phyloP scores from a whole-genome alignment of 2,329 filamentous ascomycete species.

The Harringtonia lauricola region DNA sequence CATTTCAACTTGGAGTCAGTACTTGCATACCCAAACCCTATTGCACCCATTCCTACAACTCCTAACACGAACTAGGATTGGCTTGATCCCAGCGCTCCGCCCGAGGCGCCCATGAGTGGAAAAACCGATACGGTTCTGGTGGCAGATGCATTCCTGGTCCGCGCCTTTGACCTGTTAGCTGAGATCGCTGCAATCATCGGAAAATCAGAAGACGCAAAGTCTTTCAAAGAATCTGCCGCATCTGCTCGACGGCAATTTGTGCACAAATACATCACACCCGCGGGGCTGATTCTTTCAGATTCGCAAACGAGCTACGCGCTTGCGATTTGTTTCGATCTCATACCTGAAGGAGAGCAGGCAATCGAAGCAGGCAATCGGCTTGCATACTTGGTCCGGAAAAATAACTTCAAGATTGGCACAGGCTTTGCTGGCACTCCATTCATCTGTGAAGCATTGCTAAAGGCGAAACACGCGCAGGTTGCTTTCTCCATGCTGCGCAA shows the following conservation, averaged over 20 bases:
- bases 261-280: too few relatives aligned
- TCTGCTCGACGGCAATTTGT: too few relatives aligned
- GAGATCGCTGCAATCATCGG: slow-evolving; percentile 14
- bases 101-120: slow-evolving; percentile 18
- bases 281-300: too few relatives aligned
- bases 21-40: too few relatives aligned
- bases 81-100: slow-evolving; percentile 26
- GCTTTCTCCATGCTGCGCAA: slow-evolving; percentile 25
- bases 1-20: too few relatives aligned
- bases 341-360: slow-evolving; percentile 7
- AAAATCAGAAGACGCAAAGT: slow-evolving; percentile 5
- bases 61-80: slow-evolving; percentile 17
- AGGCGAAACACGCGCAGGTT: slow-evolving; percentile 1
- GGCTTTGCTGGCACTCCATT: slow-evolving; percentile 17
- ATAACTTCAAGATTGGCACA: slow-evolving; percentile 13
- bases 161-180: slow-evolving; percentile 18
- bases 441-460: slow-evolving; percentile 10
- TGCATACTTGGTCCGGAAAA: slow-evolving; percentile 3
- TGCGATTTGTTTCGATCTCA: slow-evolving; percentile 8
- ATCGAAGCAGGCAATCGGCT: slow-evolving; percentile 6
- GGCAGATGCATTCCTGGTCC: slow-evolving; percentile 24
- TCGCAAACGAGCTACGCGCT: too few relatives aligned
- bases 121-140: slow-evolving; percentile 23
- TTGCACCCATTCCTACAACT: too few relatives aligned
- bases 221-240: too few relatives aligned